These are phyloP conservation scores for Thuja plicata DNA, from an alignment of 83 land plant genomes.

Conservation along the genomic window DNA sequence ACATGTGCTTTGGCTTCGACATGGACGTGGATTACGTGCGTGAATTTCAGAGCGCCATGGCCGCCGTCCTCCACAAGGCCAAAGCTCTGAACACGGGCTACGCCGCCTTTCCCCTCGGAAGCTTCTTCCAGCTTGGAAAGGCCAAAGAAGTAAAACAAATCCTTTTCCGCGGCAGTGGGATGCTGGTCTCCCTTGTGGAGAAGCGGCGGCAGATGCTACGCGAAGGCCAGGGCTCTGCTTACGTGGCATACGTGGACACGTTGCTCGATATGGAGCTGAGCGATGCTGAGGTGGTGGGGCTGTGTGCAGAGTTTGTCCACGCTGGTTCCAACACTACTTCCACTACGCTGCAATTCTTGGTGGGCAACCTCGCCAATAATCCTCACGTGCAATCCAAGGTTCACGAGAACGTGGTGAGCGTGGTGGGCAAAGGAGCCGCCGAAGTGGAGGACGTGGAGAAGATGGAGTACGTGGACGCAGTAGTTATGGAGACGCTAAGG, in stretches of 20 bases:
- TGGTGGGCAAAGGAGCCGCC: conserved; percentile 37
- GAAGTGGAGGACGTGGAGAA: conserved; percentile 64
- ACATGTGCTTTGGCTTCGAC: conserved; percentile 58
- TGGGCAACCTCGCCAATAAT: conserved; percentile 35
- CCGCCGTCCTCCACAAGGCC: conserved; percentile 43
- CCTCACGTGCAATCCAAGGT: conserved; percentile 59
- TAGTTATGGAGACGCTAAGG: conserved; percentile 74
- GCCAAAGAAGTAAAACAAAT: conserved; percentile 31
- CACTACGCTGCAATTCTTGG: conserved; percentile 51
- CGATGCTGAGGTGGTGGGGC: conserved; percentile 68
- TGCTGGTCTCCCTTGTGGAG: conserved; percentile 30
- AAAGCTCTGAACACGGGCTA: conserved; percentile 44
- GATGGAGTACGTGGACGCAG: conserved; percentile 56
- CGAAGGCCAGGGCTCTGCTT: neutral
- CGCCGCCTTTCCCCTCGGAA: conserved; percentile 34
- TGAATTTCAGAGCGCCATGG: conserved; percentile 41
- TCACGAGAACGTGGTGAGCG: conserved; percentile 42
- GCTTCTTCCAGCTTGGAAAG: conserved; percentile 25
- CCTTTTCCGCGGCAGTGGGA: conserved; percentile 30
- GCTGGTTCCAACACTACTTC: conserved; percentile 86
- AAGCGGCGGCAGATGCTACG: neutral
- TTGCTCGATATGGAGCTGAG: conserved; percentile 34
- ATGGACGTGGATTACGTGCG: conserved; percentile 25
- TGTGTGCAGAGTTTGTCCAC: conserved; percentile 66
- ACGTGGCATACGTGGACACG: conserved; percentile 61